Base-by-base conservation (phyloP, 805 yeast genomes). In the Ogataea allantospora region DNA sequence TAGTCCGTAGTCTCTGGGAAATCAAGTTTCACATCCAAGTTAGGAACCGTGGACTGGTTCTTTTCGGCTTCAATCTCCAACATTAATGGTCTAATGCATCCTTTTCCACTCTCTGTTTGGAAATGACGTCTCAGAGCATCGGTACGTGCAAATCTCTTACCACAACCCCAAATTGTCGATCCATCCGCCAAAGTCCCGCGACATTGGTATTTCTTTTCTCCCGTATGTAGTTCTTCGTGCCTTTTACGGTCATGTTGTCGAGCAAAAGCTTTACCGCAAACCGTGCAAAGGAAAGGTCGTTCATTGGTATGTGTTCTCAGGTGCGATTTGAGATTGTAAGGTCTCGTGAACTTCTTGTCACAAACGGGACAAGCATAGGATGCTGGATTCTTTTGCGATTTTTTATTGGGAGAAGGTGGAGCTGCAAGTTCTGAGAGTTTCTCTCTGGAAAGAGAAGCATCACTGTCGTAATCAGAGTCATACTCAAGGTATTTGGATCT, bases 261-360 rank as follows among this genome's bases (percentile, higher is more conserved):
- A 5, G 89, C 89, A 67, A 85, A 85, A 1, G 89, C 85, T 57
- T 84, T 84, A 4, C 87, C 88, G 63, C 95, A 85, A 3, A 75
- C 70, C 10, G 73, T 66, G 60, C 95, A 85, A 6, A 77, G 68
- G 53, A 77, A 85, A 5, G 93, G 95, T 36, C 88, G 65, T 54
- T 85, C 95, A 55, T 83, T 83, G 0, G 95, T 84, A 58, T 86
- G 99, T 0, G 98, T 91, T 42, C 96, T 69, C 55, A 85, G 66
- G 63, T 91, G 99, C 0, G 96, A 86, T 50, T 91, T 87, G 48
- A 91, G 68, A 57, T 93, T 93, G 60, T 93, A 93, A 0, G 96
- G 96, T 38, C 98, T 67, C 2, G 98, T 91, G 58, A 91, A 91
- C 33, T 81, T 67, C 62, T 88, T 88, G 27, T 80, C 88, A 62